These are phyloP conservation scores for Hyphopichia pseudoburtonii DNA, from an alignment of 1,139 yeast genomes.

Conservation along the genomic window DNA sequence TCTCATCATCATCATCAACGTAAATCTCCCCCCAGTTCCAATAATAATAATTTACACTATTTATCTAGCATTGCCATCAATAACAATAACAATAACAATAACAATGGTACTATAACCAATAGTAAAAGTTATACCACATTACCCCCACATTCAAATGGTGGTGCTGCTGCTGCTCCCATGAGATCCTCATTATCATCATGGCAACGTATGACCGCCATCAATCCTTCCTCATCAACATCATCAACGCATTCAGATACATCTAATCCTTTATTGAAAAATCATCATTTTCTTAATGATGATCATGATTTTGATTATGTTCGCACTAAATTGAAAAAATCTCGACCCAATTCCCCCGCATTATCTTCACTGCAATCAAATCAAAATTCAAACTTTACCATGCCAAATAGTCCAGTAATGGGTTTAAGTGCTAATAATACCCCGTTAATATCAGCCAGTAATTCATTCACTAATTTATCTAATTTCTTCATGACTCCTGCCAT, in stretches of 20 bases:
- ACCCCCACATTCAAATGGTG: conserved; percentile 7
- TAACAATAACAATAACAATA: conserved; percentile 4
- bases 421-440: conserved; percentile 45
- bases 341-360: conserved; percentile 65
- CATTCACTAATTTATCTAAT: conserved; percentile 44
- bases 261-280: not conserved
- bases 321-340: conserved; percentile 60
- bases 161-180: no score
- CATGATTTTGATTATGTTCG: conserved; percentile 48
- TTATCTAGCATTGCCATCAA: conserved; percentile 26
- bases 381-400: conserved; percentile 46
- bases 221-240: conserved; percentile 12
- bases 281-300: conserved; percentile 24
- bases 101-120: conserved; percentile 5
- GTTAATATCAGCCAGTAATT: conserved; percentile 42
- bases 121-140: conserved; percentile 14
- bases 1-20: not conserved
- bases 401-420: conserved; percentile 60
- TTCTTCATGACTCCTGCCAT: conserved; percentile 29
- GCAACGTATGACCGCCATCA: conserved; percentile 56
- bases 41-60: conserved; percentile 22
- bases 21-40: not conserved
- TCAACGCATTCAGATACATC: not conserved
- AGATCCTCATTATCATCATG: conserved; percentile 40
- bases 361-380: conserved; percentile 17